phyloP scores from a whole-genome alignment of 192 early-diverging fungal genomes.

The Mortierella alpina region DNA sequence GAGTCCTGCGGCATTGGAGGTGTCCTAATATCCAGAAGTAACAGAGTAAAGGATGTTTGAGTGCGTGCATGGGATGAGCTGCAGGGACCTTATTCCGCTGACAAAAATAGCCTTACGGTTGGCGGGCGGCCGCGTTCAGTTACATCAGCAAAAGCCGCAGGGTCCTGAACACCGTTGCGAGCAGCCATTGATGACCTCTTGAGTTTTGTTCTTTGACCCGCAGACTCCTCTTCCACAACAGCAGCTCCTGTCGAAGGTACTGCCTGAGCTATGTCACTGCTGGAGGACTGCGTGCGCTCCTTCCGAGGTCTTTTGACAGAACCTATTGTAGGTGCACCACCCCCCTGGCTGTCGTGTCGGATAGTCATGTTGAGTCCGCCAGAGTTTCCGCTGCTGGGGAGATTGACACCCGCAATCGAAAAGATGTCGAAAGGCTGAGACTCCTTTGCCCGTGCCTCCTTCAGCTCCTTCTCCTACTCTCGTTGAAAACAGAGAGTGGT shows the following conservation, averaged over 20 bases:
- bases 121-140: not conserved
- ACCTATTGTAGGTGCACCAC: slow-evolving; percentile 15
- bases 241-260: too few species aligned
- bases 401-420: slow-evolving; percentile 36
- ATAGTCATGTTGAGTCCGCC: slow-evolving; percentile 45
- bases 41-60: not conserved
- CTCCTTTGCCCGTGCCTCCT: slow-evolving; percentile 40
- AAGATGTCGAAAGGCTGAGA: slow-evolving; percentile 51
- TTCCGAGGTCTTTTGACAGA: slow-evolving; percentile 47
- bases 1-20: not conserved
- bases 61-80: not conserved
- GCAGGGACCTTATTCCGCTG: too few species aligned
- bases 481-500: not conserved
- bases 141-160: not conserved
- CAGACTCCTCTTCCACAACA: too few species aligned
- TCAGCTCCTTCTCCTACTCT: slow-evolving; percentile 44
- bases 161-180: slow-evolving; percentile 4
- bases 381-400: slow-evolving; percentile 10
- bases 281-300: slow-evolving; percentile 2
- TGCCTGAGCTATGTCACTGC: not conserved
- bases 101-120: not conserved
- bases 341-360: slow-evolving; percentile 30
- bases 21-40: not conserved
- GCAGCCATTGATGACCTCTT: slow-evolving; percentile 44
- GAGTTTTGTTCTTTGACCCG: slow-evolving; percentile 25